Conservation (phyloP, 352 stramenopile species). For the Pythium aphanidermatum region DNA sequence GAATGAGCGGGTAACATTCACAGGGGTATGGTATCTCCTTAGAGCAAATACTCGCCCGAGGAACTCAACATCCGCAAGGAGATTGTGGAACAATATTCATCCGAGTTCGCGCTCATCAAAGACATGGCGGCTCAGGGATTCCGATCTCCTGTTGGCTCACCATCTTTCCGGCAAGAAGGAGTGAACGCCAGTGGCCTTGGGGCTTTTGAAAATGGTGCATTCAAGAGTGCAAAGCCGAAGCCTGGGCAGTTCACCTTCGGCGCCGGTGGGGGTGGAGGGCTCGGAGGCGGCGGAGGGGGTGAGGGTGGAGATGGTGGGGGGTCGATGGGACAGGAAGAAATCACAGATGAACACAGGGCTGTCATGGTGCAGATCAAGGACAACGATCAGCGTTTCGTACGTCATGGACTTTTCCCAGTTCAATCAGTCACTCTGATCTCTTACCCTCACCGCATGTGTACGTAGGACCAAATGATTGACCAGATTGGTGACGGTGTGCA, state of each 20-base stretch:
- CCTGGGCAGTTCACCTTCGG: slow-evolving; percentile 19
- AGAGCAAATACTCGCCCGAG: slow-evolving; percentile 75
- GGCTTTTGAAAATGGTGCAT: slow-evolving; percentile 57
- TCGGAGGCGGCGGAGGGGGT: slow-evolving; percentile 14
- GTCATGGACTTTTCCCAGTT: slow-evolving; percentile 1
- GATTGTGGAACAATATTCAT: slow-evolving; percentile 71
- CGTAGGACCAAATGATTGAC: slow-evolving; percentile 81
- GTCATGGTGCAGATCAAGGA: slow-evolving; percentile 72
- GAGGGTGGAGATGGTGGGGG: slow-evolving; percentile 27
- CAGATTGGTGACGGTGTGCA: slow-evolving; percentile 79
- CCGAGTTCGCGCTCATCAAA: slow-evolving; percentile 73
- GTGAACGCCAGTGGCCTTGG: slow-evolving; percentile 36
- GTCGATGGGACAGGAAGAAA: slow-evolving; percentile 31
- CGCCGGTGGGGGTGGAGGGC: slow-evolving; percentile 14
- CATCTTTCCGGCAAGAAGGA: slow-evolving; percentile 38
- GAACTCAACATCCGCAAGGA: slow-evolving; percentile 77
- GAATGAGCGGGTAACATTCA: background rate
- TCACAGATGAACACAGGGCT: slow-evolving; percentile 59
- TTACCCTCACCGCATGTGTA: no score
- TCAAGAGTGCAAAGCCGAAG: slow-evolving; percentile 36
- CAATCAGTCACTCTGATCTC: background rate
- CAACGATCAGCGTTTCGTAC: slow-evolving; percentile 82
- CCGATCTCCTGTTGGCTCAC: slow-evolving; percentile 34
- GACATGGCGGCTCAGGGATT: slow-evolving; percentile 60
- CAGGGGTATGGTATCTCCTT: background rate